phyloP scores from a whole-genome alignment of 2,329 filamentous ascomycete species.

The Alternaria tenuissima region DNA sequence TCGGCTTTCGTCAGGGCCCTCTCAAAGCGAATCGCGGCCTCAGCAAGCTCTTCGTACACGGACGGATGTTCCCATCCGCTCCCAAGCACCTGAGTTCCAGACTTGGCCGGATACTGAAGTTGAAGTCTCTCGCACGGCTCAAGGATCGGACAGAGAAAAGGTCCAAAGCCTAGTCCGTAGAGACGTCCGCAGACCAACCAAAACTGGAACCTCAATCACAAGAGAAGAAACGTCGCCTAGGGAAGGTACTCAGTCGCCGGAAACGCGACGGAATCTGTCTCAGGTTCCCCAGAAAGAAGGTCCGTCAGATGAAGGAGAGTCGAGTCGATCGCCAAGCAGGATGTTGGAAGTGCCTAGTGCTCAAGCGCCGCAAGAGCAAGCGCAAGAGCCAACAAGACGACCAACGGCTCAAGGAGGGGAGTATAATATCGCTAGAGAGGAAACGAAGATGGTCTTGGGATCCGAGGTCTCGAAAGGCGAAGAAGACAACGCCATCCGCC shows the following conservation, averaged over 20 bases:
- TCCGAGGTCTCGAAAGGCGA: neutral
- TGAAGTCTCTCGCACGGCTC: neutral
- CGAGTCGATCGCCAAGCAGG: slow-evolving; percentile 8
- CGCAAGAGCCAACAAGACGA: slow-evolving; percentile 8
- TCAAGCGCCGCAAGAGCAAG: slow-evolving; percentile 14
- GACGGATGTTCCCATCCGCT: neutral
- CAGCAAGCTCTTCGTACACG: neutral
- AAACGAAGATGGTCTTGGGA: neutral
- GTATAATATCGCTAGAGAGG: neutral
- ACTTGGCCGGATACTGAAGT: neutral
- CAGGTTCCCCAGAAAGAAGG: slow-evolving; percentile 11
- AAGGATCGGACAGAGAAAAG: neutral
- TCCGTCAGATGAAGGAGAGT: neutral
- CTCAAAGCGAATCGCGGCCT: neutral
- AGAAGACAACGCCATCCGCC: too few species aligned
- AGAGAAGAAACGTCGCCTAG: slow-evolving; percentile 1
- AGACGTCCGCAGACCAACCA: neutral
- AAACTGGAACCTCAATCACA: neutral
- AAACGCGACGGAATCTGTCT: neutral
- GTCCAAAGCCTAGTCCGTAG: neutral
- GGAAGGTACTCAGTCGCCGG: neutral
- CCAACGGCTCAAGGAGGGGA: neutral
- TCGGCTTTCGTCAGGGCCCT: neutral
- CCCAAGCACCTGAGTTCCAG: neutral
- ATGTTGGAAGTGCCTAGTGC: slow-evolving; percentile 8